A percentile compares a stretch with the other conserved stretches of the same genome.
Evolutionary conservation across 176 grass and related monocot species (phyloP).

Genomic region (Oryza officinalis): DNA sequence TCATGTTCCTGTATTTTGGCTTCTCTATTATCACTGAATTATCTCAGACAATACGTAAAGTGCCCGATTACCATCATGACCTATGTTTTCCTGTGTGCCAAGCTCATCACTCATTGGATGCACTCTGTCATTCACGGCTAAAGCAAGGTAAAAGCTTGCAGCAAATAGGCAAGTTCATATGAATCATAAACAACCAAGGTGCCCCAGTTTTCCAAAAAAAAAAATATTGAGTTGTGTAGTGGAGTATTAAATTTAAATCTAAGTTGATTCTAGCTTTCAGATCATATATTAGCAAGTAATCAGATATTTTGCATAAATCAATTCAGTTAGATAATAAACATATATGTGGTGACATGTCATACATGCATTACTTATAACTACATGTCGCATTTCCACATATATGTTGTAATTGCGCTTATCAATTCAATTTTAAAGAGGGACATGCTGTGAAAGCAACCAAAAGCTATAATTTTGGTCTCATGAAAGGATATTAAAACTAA

Average conservation of each 20-base stretch:
- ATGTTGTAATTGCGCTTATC: not conserved
- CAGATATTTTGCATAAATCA: not conserved
- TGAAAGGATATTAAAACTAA: slow-evolving; percentile 3
- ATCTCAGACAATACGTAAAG: not conserved
- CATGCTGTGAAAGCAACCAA: not conserved
- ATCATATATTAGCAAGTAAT: not conserved
- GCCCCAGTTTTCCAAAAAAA: not conserved
- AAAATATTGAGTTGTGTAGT: not conserved
- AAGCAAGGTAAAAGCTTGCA: slow-evolving; percentile 6
- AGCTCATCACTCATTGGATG: not conserved
- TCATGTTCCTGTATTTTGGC: slow-evolving; percentile 1
- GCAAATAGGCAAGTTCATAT: slow-evolving; percentile 5
- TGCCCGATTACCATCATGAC: not conserved
- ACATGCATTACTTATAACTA: not conserved
- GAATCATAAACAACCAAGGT: slow-evolving; percentile 3
- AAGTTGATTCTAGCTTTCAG: not conserved
- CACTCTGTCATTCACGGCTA: slow-evolving; percentile 15
- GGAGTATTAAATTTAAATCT: not conserved
- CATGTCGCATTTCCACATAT: not conserved
- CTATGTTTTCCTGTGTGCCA: not conserved
- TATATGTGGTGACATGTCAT: not conserved
- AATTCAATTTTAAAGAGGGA: not conserved
- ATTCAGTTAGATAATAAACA: not conserved
- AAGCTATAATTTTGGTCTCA: not conserved
- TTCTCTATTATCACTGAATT: slow-evolving; percentile 25